Evolutionary conservation across 2,329 filamentous ascomycete species (phyloP).

Genomic region (Byssothecium circinans): DNA sequence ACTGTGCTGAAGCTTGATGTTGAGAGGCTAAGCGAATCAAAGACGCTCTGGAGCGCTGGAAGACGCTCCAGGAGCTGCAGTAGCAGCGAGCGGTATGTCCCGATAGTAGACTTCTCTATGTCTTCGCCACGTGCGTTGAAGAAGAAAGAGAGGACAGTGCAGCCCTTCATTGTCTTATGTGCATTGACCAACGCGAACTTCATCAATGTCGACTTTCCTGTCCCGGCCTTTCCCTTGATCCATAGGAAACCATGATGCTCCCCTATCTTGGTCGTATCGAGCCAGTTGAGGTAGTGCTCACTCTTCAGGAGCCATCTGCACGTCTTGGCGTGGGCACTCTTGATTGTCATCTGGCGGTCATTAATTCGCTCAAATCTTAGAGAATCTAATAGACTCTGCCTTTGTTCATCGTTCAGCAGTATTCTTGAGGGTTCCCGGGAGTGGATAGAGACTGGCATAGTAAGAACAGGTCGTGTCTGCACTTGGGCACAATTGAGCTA

Average conservation of each 20-base stretch:
- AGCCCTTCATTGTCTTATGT: slow-evolving; percentile 3
- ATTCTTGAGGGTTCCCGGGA: too few relatives aligned
- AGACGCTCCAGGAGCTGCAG: slow-evolving; percentile 18
- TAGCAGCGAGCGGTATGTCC: slow-evolving; percentile 20
- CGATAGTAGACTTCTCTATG: slow-evolving; percentile 14
- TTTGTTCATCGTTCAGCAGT: too few relatives aligned
- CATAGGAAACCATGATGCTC: slow-evolving; percentile 47
- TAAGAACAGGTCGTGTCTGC: too few relatives aligned
- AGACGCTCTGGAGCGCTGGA: slow-evolving; percentile 4
- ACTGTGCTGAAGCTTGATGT: not conserved
- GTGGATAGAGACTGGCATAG: too few relatives aligned
- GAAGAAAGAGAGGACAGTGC: slow-evolving; percentile 15
- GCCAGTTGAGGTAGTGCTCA: slow-evolving; percentile 42
- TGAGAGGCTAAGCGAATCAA: slow-evolving; percentile 7
- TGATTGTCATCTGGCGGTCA: slow-evolving; percentile 37
- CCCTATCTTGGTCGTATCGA: slow-evolving; percentile 25
- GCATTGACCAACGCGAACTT: slow-evolving; percentile 26
- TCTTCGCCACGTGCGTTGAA: slow-evolving; percentile 18
- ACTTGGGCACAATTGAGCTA: too few relatives aligned
- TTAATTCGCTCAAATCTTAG: slow-evolving; percentile 45
- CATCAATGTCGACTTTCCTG: slow-evolving; percentile 46
- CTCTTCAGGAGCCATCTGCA: slow-evolving; percentile 46
- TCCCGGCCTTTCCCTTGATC: slow-evolving; percentile 43
- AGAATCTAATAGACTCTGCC: slow-evolving; percentile 22
- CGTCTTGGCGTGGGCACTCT: slow-evolving; percentile 38